phyloP scores from a whole-genome alignment of 257 asterid genomes.

The Phtheirospermum japonicum region DNA sequence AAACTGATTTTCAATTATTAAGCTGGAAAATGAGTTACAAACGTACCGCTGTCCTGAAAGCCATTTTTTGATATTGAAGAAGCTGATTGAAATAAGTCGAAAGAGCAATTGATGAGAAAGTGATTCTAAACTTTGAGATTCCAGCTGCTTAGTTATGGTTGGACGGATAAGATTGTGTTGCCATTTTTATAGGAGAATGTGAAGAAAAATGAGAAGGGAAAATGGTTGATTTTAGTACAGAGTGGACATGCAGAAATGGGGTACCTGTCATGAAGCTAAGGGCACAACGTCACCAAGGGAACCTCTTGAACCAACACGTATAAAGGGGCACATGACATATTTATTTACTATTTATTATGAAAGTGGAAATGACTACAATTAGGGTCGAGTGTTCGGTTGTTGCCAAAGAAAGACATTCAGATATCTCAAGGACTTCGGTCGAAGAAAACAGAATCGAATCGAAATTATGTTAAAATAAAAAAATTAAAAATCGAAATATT shows the following conservation, averaged over 20 bases:
- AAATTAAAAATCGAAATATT: too few relatives aligned
- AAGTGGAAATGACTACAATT: too few relatives aligned
- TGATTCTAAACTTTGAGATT: not conserved
- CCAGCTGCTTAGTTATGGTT: not conserved
- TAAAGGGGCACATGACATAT: too few relatives aligned
- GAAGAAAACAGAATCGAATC: too few relatives aligned
- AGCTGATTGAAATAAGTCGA: not conserved
- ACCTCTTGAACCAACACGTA: constrained; percentile 34
- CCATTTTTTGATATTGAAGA: constrained; percentile 25
- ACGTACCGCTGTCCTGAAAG: constrained; percentile 31
- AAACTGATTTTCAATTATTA: too few relatives aligned
- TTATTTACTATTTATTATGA: too few relatives aligned
- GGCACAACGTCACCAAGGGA: constrained; percentile 21
- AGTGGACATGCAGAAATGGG: constrained; percentile 5
- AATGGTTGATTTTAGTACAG: constrained; percentile 19
- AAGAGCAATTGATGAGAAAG: too few relatives aligned
- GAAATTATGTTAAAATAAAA: too few relatives aligned
- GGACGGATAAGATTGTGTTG: not conserved
- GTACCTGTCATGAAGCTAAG: constrained; percentile 26
- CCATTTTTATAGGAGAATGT: not conserved
- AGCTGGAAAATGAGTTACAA: not conserved
- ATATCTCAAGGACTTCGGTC: too few relatives aligned
- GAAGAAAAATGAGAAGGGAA: not conserved
- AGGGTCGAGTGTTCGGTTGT: too few relatives aligned
- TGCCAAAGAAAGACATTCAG: too few relatives aligned